Evolutionary conservation across 176 grass and related monocot species (phyloP), one percentile per base, ranked within the genome.

Genomic region (Avena sativa): DNA sequence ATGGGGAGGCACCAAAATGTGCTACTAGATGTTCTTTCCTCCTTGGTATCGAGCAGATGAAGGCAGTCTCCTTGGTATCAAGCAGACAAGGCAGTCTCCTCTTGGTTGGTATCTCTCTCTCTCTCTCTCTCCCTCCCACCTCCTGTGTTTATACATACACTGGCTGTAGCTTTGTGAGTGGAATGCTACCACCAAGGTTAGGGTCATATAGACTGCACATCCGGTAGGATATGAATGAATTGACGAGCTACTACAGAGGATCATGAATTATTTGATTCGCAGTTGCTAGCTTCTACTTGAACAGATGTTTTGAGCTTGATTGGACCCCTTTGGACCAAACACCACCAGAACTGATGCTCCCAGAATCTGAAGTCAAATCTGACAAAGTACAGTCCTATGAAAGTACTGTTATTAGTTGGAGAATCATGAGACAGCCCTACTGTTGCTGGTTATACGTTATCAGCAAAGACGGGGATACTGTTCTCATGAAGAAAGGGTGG

Each of bases 61-160:
- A 73, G 86, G 51, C 46, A 49, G 71, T 72, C 82, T 30, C 77
- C 68, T 65, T 85, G 82, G 63, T 82, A 78, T 34, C 32, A 34
- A 34, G 32, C 32, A 34, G 32, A 34, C 32, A 72, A 73, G 86
- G 51, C 46, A 49, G 71, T 72, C 82, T 30, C 77, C 68, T 50
- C 82, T 85, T 82, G 90, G 28, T 65, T 85, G 82, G 63, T 82
- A 78, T 36, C 32, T 34, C 32, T 34, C 62, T 36, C 25, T 25
- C 25, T 25, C 25, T 25, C 62, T 82, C 34, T 78, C 77, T 63
- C 71, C 8, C 78, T 53, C 86, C 47, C 43, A 81, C 20, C 51
- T 44, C 71, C 63, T 56, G 71, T 91, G 88, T 88, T 79, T 91
- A 91, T 91, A 88, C 76, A 66, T 87, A 91, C 76, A 57, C 36